Base-by-base conservation (phyloP, 2,329 filamentous ascomycete genomes). In the Fusarium lateritium region DNA sequence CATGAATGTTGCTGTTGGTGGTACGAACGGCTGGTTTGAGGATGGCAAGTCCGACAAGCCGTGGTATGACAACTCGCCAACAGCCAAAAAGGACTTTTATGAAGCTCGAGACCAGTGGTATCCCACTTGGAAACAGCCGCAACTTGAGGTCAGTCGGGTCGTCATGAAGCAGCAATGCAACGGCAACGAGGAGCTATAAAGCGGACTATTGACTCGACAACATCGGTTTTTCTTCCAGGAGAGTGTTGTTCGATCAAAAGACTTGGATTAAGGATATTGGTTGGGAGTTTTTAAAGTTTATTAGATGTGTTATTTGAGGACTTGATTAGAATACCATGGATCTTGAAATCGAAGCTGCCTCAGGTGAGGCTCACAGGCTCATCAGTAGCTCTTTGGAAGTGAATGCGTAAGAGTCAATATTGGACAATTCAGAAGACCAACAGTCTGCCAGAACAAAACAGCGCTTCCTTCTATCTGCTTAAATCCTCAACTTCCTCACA, bases 21-120 rank as follows among this genome's bases (percentile, higher is more conserved):
- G 89, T 50, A 93, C 90, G 22, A 94, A 94, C 70, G 93, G 93
- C 38, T 97, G 92, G 92, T 97, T 96, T 75, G 83, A 91, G 74
- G 92, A 97, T 76, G 88, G 89, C 21, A 82, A 85, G 70, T 85
- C 84, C 42, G 86, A 85, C 33, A 97, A 97, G 83, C 93, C 93
- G 2, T 97, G 93, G 93, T 84, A 93, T 33, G 91, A 96, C 76
- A 82, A 78, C 17, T 90, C 88, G 52, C 78, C 83, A 3, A 90
- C 86, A 13, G 92, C 93, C 9, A 88, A 85, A 78, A 88, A 86
- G 73, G 92, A 95, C 76, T 97, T 97, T 77, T 96, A 92, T 92
- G 82, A 90, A 19, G 85, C 88, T 1, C 85, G 86, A 46, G 82
- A 88, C 56, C 69, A 82, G 28, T 95, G 92, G 92, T 80, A 85